These are phyloP conservation scores for Komagataea norvegica DNA, from an alignment of 1,139 yeast species.

Conservation along the genomic window DNA sequence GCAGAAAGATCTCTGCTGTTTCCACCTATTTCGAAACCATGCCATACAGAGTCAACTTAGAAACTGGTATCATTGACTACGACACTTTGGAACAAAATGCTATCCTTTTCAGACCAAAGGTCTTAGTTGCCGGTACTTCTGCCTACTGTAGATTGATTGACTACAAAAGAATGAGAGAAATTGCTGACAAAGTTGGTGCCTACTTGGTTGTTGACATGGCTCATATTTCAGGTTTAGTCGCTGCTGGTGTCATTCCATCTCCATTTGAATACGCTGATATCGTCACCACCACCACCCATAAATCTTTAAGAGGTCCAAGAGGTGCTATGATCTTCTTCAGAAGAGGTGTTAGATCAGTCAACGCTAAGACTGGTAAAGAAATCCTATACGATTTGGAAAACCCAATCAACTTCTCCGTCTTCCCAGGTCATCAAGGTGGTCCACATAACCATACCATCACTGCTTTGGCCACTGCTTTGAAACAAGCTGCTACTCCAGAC, in stretches of 20 bases:
- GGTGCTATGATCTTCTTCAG: slow-evolving; percentile 99
- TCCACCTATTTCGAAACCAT: slow-evolving; percentile 96
- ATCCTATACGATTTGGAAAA: slow-evolving; percentile 85
- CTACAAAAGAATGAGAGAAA: slow-evolving; percentile 92
- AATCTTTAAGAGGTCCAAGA: slow-evolving; percentile 97
- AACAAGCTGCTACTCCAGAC: slow-evolving; percentile 90
- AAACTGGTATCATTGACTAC: slow-evolving; percentile 91
- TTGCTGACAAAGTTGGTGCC: slow-evolving; percentile 95
- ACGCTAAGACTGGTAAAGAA: slow-evolving; percentile 90
- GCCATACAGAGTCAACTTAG: slow-evolving; percentile 93
- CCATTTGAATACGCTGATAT: slow-evolving; percentile 96
- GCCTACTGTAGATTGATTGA: slow-evolving; percentile 95
- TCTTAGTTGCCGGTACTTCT: slow-evolving; percentile 94
- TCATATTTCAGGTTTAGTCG: slow-evolving; percentile 92
- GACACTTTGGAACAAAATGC: slow-evolving; percentile 92
- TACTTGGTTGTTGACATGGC: slow-evolving; percentile 98
- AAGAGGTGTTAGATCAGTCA: slow-evolving; percentile 87
- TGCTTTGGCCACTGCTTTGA: slow-evolving; percentile 93
- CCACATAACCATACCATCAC: slow-evolving; percentile 99
- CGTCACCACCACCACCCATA: slow-evolving; percentile 97
- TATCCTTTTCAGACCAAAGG: slow-evolving; percentile 86
- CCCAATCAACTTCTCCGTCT: slow-evolving; percentile 94
- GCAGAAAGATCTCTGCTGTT: slow-evolving; percentile 92
- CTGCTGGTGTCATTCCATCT: slow-evolving; percentile 94
- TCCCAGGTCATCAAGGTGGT: slow-evolving; percentile 99